Base-by-base conservation (phyloP, 2,329 filamentous ascomycete genomes). In the Pseudogymnoascus sp. region DNA sequence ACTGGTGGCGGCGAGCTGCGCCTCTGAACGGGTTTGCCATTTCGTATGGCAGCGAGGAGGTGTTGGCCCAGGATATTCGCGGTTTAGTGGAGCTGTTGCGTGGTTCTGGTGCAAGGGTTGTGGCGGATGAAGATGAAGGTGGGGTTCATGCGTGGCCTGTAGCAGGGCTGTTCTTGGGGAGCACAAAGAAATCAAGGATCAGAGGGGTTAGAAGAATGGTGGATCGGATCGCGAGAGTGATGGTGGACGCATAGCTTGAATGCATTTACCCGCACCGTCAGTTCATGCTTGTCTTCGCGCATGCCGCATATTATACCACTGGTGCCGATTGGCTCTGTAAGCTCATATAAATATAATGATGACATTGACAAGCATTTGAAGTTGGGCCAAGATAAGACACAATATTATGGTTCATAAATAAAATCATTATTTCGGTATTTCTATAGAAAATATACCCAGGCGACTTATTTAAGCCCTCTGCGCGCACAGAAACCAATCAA, bases 101-200 rank as follows among this genome's bases (percentile, higher is more conserved):
- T 63, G 79, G 79, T 60, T 78, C 81, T 12, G 81, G 81, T 2
- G 74, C 84, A 35, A 73, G 81, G 38, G 80, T 89, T n/a, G 78
- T 80, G 62, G 80, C n/a, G 14, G 61, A 65, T 69, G 84, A 85
- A 70, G 85, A 90, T 67, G 75, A 79, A 28, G 87, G 84, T 12
- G 87, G 85, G 2, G 87, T 95, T 64, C 91, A 96, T 74, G 90
- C 88, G 10, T 96, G 91, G 91, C 90, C 90, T 0, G 87, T 96
- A 19, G 89, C 88, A 8, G 78, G 78, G 65, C 71, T 86, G 16
- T 87, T 85, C 71, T 69, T 86, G 22, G 69, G 82, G 50, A 77
- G 75, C 56, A 78, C 78, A 26, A 71, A 72, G n/a, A 75, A 79
- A 35, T 75, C 79, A 70, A 79, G 85, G 62, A 72, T 83, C 62